Base-by-base conservation (phyloP, 192 early-diverging fungal genomes). In the Podila verticillata region DNA sequence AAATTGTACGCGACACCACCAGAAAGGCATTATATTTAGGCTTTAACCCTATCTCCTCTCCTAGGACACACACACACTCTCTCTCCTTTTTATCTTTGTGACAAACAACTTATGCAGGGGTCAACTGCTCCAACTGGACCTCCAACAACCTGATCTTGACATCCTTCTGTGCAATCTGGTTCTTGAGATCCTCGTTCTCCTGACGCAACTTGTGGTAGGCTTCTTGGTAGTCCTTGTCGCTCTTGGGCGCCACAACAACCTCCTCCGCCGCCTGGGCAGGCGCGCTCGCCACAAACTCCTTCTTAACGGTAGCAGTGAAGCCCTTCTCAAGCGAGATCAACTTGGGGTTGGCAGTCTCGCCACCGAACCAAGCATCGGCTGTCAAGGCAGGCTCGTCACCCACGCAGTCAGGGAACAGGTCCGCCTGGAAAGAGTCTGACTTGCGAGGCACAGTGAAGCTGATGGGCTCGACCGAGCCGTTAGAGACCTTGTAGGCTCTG, bases 381-480 rank as follows among this genome's bases (percentile, higher is more conserved):
- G 95, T 91, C 57, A 99, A 74, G 1, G 96, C 86, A 10, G 98
- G 88, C 49, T 92, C 89, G 51, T 94, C 94, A 28, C 95, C 89
- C 49, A 89, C 73, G 12, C 93, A 91, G 30, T 94, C 93, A 48
- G 98, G 97, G 87, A 94, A 99, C 58, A 99, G 86, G 72, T 99
- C 98, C 24, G 91, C 75, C 87, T 98, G 97, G 92, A 99, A 99
- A 26, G 92, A 88, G 85, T 99, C 98, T 31, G 96, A 88, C 93
- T 94, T 96, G 83, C 98, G 85, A 34, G 98, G 98, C 15, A 99
- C 97, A 61, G 91, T 95, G 86, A 99, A 98, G 35, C 95, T 95
- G 61, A 99, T 94, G 19, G 98, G 98, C 85, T 99, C 98, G 39
- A 99, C 90, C 61, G 93, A 77, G 56, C 90, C 93, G 57, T 89